Evolutionary conservation across 345 rosid genomes (phyloP), one percentile per base, ranked within the genome.

Genomic region (Lepidium africanum): DNA sequence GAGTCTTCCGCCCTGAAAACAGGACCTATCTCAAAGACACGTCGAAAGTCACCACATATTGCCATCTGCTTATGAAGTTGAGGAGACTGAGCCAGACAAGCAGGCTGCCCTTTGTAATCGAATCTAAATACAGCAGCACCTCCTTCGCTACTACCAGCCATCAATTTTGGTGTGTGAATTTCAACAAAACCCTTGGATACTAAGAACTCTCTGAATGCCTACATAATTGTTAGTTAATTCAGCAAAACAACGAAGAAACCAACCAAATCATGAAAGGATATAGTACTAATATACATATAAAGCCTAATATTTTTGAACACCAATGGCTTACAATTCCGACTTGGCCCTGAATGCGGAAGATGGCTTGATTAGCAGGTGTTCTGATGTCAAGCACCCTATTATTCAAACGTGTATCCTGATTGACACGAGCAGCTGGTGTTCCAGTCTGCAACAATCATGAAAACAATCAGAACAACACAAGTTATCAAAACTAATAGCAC

Each of bases 1-100:
- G 98, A 93, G 67, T 93, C 89, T 74, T 93, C 98, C 7, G 96
- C 97, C 76, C 97, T 84, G 76, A 83, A 90, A 79, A 89, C 97
- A 21, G 88, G 91, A 63, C 97, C 97, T 21, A 85, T 66, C 86
- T 86, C 96, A 65, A 87, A 94, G 55, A 91, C 95, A 7, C 92
- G 85, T 36, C 78, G 81, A 46, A 84, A 78, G 77, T 86, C 94
- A 66, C 87, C 97, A 75, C 90, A 87, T 10, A 90, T 88, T 2
- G 96, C 71, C 92, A 90, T 90, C 72, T 93, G 96, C 80, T 90
- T 93, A 69, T 90, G 96, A 72, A 90, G 92, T 63, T 90, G 98
- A 74, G 99, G 97, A 33, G 97, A 91, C 75, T 91, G 99, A 10
- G 97, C 96, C 53, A 94, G 71, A 80, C 97, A 94, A 7, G 97